Percentiles rank a stretch among this genome's conserved stretches.
Evolutionary conservation across 73 alveolate species (phyloP).

Genomic region (Paramecium primaurelia): DNA sequence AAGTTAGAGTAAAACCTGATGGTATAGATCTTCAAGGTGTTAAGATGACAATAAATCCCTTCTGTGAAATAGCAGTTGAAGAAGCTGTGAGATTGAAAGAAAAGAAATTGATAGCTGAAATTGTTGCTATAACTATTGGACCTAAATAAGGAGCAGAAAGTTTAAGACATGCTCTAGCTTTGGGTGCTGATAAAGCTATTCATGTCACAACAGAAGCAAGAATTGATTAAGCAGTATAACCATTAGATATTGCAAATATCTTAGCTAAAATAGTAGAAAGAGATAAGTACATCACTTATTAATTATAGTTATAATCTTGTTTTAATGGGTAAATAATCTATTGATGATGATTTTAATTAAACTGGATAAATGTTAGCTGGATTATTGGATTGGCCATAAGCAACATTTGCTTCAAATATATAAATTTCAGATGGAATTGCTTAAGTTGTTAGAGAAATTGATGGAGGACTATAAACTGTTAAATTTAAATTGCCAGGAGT

Average conservation of each 20-base stretch:
- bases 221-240: conserved; percentile 75
- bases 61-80: conserved; percentile 93
- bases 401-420: conserved; percentile 82
- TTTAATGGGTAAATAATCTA: conserved; percentile 81
- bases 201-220: conserved; percentile 75
- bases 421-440: conserved; percentile 66
- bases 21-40: conserved; percentile 76
- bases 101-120: conserved; percentile 71
- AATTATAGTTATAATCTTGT: conserved; percentile 60
- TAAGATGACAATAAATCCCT: conserved; percentile 87
- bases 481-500: conserved; percentile 82
- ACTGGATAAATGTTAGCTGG: conserved; percentile 90
- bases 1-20: conserved; percentile 81
- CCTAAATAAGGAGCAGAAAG: conserved; percentile 83
- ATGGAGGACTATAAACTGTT: conserved; percentile 83
- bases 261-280: conserved; percentile 67
- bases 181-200: conserved; percentile 92
- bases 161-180: conserved; percentile 81
- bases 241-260: conserved; percentile 80
- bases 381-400: conserved; percentile 85
- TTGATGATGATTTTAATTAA: conserved; percentile 90
- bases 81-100: conserved; percentile 89
- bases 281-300: background rate
- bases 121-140: conserved; percentile 81
- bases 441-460: conserved; percentile 81